Conservation (phyloP, 1,284 basidiomycete species). For the Rhodotorula mucilaginosa region DNA sequence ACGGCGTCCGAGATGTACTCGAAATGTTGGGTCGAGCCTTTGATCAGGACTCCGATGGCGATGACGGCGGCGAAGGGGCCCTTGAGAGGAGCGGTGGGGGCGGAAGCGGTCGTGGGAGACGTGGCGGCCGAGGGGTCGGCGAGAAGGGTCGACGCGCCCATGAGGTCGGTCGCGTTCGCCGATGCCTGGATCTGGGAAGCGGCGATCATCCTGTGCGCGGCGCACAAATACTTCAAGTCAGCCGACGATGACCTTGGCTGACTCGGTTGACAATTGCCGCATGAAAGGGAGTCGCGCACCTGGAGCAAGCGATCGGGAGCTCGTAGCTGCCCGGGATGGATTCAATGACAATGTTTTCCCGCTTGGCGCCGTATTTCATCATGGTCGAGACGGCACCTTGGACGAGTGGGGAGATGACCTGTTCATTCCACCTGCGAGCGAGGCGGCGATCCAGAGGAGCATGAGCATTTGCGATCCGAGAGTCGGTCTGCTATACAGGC, state of each 20-base stretch:
- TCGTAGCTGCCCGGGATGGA: conserved; percentile 92
- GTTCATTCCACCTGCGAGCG: conserved; percentile 43
- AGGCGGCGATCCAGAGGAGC: not conserved
- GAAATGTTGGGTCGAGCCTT: conserved; percentile 95
- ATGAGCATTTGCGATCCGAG: not conserved
- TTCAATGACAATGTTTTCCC: conserved; percentile 84
- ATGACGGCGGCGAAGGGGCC: conserved; percentile 90
- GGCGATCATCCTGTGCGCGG: conserved; percentile 65
- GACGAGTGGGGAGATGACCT: conserved; percentile 43
- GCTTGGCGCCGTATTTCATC: conserved; percentile 66
- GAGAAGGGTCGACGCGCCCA: conserved; percentile 61
- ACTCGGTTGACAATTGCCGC: not conserved
- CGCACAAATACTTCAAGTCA: too few relatives aligned
- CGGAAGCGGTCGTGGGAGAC: conserved; percentile 38
- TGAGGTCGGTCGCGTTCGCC: conserved; percentile 70
- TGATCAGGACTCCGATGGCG: conserved; percentile 95
- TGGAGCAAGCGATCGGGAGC: conserved; percentile 81
- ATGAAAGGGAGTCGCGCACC: conserved; percentile 48
- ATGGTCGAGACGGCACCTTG: conserved; percentile 40
- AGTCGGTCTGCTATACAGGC: not conserved
- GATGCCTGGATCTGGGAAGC: conserved; percentile 75
- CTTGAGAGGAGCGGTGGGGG: conserved; percentile 53
- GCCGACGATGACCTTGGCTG: not conserved
- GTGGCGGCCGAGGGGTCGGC: conserved; percentile 44
- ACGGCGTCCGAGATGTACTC: conserved; percentile 97